A percentile compares a stretch with the other conserved stretches of the same genome.
Conservation (phyloP, 2,329 filamentous ascomycete species). For the Daldinia sp. region DNA sequence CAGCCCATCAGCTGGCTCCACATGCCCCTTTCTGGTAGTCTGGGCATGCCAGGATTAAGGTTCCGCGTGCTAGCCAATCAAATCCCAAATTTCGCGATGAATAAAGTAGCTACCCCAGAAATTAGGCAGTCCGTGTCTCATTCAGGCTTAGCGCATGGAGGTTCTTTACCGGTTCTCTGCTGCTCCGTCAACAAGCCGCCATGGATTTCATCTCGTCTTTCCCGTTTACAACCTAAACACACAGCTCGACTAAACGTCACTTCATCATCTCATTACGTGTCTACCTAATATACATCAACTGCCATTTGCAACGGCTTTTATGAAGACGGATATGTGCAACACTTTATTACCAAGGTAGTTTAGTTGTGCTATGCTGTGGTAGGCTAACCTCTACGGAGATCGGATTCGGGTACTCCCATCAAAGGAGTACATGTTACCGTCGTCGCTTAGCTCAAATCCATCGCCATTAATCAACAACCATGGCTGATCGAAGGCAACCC, state of each 20-base stretch:
- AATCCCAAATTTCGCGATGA: conserved; percentile 6
- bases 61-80: conserved; percentile 38
- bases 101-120: conserved; percentile 36
- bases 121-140: conserved; percentile 10
- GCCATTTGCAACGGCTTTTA: not conserved
- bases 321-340: conserved; percentile 26
- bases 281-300: not conserved
- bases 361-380: conserved; percentile 19
- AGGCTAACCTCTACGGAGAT: conserved; percentile 3
- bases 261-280: conserved; percentile 18
- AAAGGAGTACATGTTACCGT: conserved; percentile 16
- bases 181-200: conserved; percentile 31
- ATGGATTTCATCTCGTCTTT: conserved; percentile 16
- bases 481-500: conserved; percentile 25
- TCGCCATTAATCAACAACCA: conserved; percentile 22
- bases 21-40: conserved; percentile 27
- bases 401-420: not conserved
- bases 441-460: conserved; percentile 31
- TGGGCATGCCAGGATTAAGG: conserved; percentile 23
- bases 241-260: conserved; percentile 28
- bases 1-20: conserved; percentile 27
- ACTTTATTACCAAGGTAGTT: conserved; percentile 18
- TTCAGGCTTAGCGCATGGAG: conserved; percentile 25
- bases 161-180: not conserved
- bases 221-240: conserved; percentile 12